Conservation (phyloP, 2,329 filamentous ascomycete species). For the Pseudogymnoascus sp. region DNA sequence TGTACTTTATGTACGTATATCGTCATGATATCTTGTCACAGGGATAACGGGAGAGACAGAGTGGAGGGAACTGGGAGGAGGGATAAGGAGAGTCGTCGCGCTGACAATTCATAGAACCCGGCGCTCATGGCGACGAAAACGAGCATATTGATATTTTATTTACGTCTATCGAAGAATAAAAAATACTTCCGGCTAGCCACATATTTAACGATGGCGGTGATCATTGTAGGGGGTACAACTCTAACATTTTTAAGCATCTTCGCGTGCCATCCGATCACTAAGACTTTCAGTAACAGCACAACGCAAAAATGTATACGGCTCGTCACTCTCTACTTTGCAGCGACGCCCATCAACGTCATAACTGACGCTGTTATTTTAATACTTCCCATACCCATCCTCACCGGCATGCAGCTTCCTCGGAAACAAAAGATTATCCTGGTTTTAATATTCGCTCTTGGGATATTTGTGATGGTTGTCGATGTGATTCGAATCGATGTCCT, state of each 20-base stretch:
- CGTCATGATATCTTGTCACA: neutral
- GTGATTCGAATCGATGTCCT: slow-evolving; percentile 86
- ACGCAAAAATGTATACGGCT: slow-evolving; percentile 31
- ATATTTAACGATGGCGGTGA: slow-evolving; percentile 68
- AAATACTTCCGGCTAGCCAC: slow-evolving; percentile 72
- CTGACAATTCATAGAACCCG: slow-evolving; percentile 57
- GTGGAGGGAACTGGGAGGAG: neutral
- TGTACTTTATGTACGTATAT: slow-evolving; percentile 48
- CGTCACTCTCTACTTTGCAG: slow-evolving; percentile 61
- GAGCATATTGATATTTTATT: slow-evolving; percentile 86
- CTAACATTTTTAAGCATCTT: slow-evolving; percentile 83
- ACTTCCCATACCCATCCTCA: slow-evolving; percentile 80
- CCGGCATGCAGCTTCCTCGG: slow-evolving; percentile 72
- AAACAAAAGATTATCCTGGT: slow-evolving; percentile 86
- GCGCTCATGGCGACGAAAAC: slow-evolving; percentile 87
- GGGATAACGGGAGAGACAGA: neutral
- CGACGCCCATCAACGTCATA: slow-evolving; percentile 84
- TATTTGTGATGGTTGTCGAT: slow-evolving; percentile 82
- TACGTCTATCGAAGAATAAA: slow-evolving; percentile 73
- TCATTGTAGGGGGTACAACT: slow-evolving; percentile 70
- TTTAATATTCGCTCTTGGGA: slow-evolving; percentile 76
- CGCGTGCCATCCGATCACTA: slow-evolving; percentile 69
- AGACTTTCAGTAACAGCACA: slow-evolving; percentile 50
- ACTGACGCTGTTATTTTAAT: slow-evolving; percentile 84
- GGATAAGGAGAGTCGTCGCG: neutral